Percentiles rank a stretch among this genome's conserved stretches.
These are phyloP conservation scores for Moricandia arvensis DNA, from an alignment of 345 rosid genomes.

Conservation along the genomic window DNA sequence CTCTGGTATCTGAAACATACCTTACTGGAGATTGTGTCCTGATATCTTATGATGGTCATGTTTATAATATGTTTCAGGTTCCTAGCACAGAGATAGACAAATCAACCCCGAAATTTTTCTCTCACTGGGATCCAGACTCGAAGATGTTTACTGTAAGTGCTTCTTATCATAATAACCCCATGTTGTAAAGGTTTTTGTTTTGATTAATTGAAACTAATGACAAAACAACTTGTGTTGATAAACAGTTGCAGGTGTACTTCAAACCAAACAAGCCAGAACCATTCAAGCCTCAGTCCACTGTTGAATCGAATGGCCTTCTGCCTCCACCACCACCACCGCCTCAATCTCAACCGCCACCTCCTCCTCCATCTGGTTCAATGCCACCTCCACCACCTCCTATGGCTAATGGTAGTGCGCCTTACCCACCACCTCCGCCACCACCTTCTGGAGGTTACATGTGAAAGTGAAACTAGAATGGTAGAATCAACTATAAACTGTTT, in stretches of 20 bases:
- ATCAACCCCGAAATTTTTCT: slow-evolving; percentile 94
- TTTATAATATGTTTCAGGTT: slow-evolving; percentile 47
- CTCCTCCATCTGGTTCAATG: slow-evolving; percentile 59
- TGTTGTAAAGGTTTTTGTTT: background rate
- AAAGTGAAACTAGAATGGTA: slow-evolving; percentile 9
- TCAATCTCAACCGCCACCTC: slow-evolving; percentile 73
- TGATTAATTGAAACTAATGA: background rate
- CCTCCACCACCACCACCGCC: slow-evolving; percentile 70
- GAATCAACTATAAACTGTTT: slow-evolving; percentile 3
- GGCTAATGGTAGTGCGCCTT: slow-evolving; percentile 66
- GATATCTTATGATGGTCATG: no score
- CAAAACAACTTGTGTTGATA: background rate
- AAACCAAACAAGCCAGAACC: slow-evolving; percentile 75
- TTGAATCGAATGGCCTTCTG: slow-evolving; percentile 57
- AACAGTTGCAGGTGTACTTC: slow-evolving; percentile 89
- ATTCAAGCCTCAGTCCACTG: slow-evolving; percentile 65
- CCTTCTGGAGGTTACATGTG: slow-evolving; percentile 52
- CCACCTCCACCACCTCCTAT: slow-evolving; percentile 87
- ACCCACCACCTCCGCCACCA: slow-evolving; percentile 80
- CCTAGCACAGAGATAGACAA: slow-evolving; percentile 98
- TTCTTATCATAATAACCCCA: background rate
- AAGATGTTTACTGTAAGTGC: slow-evolving; percentile 93
- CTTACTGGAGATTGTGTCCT: no score
- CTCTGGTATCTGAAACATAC: no score
- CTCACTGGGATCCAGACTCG: slow-evolving; percentile 98